Conservation (phyloP, 1,284 basidiomycete genomes). For the Sporisorium iseilematis-ciliati region DNA sequence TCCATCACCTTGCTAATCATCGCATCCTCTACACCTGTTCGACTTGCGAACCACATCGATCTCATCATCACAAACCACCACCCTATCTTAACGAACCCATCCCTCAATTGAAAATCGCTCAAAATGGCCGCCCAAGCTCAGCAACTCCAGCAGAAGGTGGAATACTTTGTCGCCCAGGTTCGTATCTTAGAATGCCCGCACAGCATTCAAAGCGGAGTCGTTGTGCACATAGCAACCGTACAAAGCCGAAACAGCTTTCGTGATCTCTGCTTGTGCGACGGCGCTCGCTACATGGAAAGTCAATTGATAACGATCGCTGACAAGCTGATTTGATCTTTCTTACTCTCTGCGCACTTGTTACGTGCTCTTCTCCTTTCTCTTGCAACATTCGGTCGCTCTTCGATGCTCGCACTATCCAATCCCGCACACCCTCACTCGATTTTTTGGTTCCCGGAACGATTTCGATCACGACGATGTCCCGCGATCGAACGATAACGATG, state of each 20-base stretch:
- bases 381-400: neutral
- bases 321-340: neutral
- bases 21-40: conserved; percentile 6
- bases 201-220: neutral
- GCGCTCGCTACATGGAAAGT: neutral
- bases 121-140: conserved; percentile 65
- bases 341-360: conserved; percentile 2
- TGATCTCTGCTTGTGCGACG: neutral
- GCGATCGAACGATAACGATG: neutral
- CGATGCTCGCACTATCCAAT: neutral
- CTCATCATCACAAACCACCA: neutral
- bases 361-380: neutral
- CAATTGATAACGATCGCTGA: conserved; percentile 10
- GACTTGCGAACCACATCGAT: neutral
- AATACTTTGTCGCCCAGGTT: conserved; percentile 69
- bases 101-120: neutral
- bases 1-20: conserved; percentile 8
- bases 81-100: conserved; percentile 9
- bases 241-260: neutral
- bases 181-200: conserved; percentile 14
- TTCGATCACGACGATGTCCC: no score
- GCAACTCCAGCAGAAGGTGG: conserved; percentile 66
- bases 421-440: neutral
- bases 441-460: neutral
- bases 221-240: neutral